Percentiles rank a stretch among this genome's conserved stretches.
phyloP scores from a whole-genome alignment of 148 eudicot genomes.

The Heliamphora exappendiculata region DNA sequence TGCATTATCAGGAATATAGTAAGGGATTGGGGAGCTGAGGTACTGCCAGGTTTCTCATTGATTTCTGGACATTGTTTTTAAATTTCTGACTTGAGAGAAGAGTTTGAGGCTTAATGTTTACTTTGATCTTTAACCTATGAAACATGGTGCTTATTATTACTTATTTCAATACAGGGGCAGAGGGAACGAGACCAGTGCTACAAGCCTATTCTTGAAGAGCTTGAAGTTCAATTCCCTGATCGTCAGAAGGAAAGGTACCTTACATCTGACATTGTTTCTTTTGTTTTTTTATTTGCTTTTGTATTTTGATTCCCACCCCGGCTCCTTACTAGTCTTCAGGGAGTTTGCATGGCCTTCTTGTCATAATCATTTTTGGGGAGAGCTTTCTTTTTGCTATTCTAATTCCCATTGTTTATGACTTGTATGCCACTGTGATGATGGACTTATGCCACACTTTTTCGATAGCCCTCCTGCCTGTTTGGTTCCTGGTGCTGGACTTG shows the following conservation, averaged over 20 bases:
- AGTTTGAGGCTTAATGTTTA: background rate
- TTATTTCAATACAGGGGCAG: constrained; percentile 54
- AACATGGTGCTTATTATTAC: constrained; percentile 1
- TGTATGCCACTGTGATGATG: background rate
- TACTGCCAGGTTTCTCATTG: constrained; percentile 20
- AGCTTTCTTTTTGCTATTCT: background rate
- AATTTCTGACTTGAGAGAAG: background rate
- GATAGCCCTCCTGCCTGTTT: constrained; percentile 86
- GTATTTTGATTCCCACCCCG: too few species aligned
- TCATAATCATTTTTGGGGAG: background rate
- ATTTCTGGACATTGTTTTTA: constrained; percentile 6
- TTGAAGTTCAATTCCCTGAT: constrained; percentile 53
- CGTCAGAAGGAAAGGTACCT: constrained; percentile 58
- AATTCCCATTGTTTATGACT: background rate
- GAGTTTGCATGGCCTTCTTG: background rate
- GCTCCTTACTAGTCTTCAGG: too few species aligned
- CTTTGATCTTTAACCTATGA: background rate
- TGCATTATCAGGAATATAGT: constrained; percentile 89
- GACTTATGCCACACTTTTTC: background rate
- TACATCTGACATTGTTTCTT: background rate
- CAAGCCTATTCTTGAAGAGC: constrained; percentile 87
- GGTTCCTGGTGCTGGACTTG: constrained; percentile 99
- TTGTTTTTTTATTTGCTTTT: too few species aligned
- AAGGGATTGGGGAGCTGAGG: constrained; percentile 98
- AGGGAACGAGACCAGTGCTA: constrained; percentile 90